phyloP scores from a whole-genome alignment of 2,329 filamentous ascomycete genomes.

The Pyrenochaeta sp. region DNA sequence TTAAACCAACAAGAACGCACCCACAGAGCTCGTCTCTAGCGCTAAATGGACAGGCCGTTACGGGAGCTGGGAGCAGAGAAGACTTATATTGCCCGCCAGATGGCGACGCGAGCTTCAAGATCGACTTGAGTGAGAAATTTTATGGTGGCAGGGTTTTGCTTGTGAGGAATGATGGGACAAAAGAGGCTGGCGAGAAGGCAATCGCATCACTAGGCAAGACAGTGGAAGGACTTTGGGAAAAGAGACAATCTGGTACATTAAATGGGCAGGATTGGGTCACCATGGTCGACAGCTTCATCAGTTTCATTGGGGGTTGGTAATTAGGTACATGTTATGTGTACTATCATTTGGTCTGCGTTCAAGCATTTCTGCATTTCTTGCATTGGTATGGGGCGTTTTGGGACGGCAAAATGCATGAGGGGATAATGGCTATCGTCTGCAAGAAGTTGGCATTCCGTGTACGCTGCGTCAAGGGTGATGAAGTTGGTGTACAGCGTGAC shows the following conservation, averaged over 20 bases:
- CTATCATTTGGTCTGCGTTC: slow-evolving; percentile 8
- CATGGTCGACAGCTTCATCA: slow-evolving; percentile 46
- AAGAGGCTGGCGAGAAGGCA: slow-evolving; percentile 40
- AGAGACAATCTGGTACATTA: slow-evolving; percentile 37
- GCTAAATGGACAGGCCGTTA: slow-evolving; percentile 18
- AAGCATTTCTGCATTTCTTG: slow-evolving; percentile 15
- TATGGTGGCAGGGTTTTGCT: slow-evolving; percentile 41
- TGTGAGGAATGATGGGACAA: slow-evolving; percentile 44
- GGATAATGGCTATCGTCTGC: background rate
- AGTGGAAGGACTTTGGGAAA: slow-evolving; percentile 44
- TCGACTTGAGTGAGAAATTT: slow-evolving; percentile 49
- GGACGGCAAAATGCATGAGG: background rate
- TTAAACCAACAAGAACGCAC: slow-evolving; percentile 42
- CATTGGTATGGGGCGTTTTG: slow-evolving; percentile 2
- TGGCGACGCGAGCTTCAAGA: slow-evolving; percentile 48
- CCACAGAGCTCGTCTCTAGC: slow-evolving; percentile 18
- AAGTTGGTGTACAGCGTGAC: background rate
- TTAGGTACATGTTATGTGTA: background rate
- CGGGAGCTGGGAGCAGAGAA: slow-evolving; percentile 11
- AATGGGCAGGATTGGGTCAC: slow-evolving; percentile 47
- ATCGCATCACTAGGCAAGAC: slow-evolving; percentile 28
- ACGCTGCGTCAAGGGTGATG: background rate
- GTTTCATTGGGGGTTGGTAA: slow-evolving; percentile 42
- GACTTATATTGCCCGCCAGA: slow-evolving; percentile 44
- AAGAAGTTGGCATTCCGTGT: background rate